phyloP scores from a whole-genome alignment of 2,329 filamentous ascomycete species.

The Coniochaeta pulveracea region DNA sequence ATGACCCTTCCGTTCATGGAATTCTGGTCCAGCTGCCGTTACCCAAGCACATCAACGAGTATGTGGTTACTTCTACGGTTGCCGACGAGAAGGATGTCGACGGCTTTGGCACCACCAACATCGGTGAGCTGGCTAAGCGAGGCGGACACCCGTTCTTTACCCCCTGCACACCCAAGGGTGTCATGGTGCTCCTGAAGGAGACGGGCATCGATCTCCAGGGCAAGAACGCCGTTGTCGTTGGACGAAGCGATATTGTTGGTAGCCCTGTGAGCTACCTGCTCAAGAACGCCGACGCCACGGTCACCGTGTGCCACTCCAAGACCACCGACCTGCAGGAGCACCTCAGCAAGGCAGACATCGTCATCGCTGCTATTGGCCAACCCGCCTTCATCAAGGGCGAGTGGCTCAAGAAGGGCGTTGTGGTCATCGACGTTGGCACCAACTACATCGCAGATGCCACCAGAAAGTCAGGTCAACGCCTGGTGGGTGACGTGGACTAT shows the following conservation, averaged over 20 bases:
- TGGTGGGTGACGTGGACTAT: slow-evolving; percentile 93
- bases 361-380: slow-evolving; percentile 85
- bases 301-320: slow-evolving; percentile 90
- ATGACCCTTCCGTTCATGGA: slow-evolving; percentile 76
- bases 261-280: slow-evolving; percentile 93
- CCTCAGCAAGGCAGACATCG: slow-evolving; percentile 75
- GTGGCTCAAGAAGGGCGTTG: slow-evolving; percentile 88
- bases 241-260: slow-evolving; percentile 93
- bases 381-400: slow-evolving; percentile 84
- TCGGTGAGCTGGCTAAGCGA: slow-evolving; percentile 92
- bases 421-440: slow-evolving; percentile 95
- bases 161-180: slow-evolving; percentile 92
- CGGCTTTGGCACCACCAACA: slow-evolving; percentile 88
- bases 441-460: slow-evolving; percentile 86
- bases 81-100: slow-evolving; percentile 95
- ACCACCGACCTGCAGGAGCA: slow-evolving; percentile 63
- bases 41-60: slow-evolving; percentile 82
- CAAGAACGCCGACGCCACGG: slow-evolving; percentile 91
- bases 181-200: slow-evolving; percentile 84
- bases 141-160: slow-evolving; percentile 82
- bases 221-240: slow-evolving; percentile 90
- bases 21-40: slow-evolving; percentile 91
- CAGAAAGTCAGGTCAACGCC: slow-evolving; percentile 83
- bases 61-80: slow-evolving; percentile 80
- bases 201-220: slow-evolving; percentile 73